Conservation (phyloP, 163 green algal genomes). For the Scenedesmus sp. region DNA sequence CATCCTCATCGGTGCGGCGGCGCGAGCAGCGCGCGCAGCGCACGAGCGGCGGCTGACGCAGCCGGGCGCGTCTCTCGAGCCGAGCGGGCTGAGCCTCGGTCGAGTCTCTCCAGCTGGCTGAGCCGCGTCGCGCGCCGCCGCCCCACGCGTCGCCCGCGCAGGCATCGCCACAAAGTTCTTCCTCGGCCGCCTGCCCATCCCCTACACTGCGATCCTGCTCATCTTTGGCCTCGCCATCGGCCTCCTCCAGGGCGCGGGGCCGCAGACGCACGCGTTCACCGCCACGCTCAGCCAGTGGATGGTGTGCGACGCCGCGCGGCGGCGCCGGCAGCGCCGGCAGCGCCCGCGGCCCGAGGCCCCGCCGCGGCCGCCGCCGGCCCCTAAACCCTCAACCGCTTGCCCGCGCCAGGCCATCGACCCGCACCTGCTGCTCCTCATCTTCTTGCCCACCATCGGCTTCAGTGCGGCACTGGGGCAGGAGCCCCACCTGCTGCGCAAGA, state of each 20-base stretch:
- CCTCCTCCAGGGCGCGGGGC: constrained; percentile 6
- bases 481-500: constrained; percentile 55
- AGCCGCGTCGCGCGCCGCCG: too few species aligned
- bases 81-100: too few species aligned
- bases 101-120: too few species aligned
- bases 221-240: constrained; percentile 21
- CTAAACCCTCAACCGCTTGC: too few species aligned
- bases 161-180: constrained; percentile 15
- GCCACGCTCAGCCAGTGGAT: constrained; percentile 1
- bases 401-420: constrained; percentile 36
- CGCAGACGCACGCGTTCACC: constrained; percentile 7
- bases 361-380: too few species aligned
- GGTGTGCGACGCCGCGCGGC: neutral
- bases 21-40: neutral
- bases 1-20: neutral
- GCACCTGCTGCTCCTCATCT: constrained; percentile 45
- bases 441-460: constrained; percentile 66
- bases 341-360: too few species aligned
- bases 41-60: neutral
- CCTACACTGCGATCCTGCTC: constrained; percentile 27
- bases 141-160: constrained; percentile 6
- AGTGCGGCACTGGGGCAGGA: constrained; percentile 51
- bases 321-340: too few species aligned
- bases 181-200: neutral
- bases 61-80: too few species aligned